Evolutionary conservation across 805 yeast genomes (phyloP).

Genomic region (Ogataea ramenticola): DNA sequence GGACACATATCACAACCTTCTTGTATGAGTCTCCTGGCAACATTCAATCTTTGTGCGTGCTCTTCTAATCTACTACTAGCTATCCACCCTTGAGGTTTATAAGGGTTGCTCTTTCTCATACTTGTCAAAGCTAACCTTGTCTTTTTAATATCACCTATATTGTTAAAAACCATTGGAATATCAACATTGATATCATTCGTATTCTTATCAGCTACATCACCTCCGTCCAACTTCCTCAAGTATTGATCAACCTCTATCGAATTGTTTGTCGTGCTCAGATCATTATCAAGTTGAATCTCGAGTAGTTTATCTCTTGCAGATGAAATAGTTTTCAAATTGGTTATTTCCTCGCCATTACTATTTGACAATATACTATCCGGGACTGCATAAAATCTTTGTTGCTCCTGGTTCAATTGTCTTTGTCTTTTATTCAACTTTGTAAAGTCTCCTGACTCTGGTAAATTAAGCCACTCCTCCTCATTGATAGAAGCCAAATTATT

Average conservation of each 20-base stretch:
- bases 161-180: constrained; percentile 17
- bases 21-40: constrained; percentile 56
- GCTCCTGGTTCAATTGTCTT: constrained; percentile 52
- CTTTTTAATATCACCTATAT: constrained; percentile 49
- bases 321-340: constrained; percentile 49
- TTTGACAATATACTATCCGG: constrained; percentile 58
- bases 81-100: constrained; percentile 74
- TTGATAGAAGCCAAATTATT: constrained; percentile 50
- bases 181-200: constrained; percentile 7
- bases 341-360: constrained; percentile 12
- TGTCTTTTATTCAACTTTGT: constrained; percentile 73
- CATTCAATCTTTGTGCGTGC: constrained; percentile 43
- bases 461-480: constrained; percentile 66
- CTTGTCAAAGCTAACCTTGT: constrained; percentile 58
- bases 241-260: constrained; percentile 32
- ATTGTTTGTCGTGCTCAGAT: constrained; percentile 10
- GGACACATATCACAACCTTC: constrained; percentile 73
- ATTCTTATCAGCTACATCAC: constrained; percentile 7
- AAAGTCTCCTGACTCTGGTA: constrained; percentile 87
- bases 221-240: constrained; percentile 30
- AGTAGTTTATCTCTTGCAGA: constrained; percentile 58
- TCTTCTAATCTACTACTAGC: constrained; percentile 78
- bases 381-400: constrained; percentile 70
- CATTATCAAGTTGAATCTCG: constrained; percentile 43
- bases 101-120: constrained; percentile 65